Percentiles rank a stretch among this genome's conserved stretches.
Conservation (phyloP, 106 monocot genomes). For the Apostasia ramifera region DNA sequence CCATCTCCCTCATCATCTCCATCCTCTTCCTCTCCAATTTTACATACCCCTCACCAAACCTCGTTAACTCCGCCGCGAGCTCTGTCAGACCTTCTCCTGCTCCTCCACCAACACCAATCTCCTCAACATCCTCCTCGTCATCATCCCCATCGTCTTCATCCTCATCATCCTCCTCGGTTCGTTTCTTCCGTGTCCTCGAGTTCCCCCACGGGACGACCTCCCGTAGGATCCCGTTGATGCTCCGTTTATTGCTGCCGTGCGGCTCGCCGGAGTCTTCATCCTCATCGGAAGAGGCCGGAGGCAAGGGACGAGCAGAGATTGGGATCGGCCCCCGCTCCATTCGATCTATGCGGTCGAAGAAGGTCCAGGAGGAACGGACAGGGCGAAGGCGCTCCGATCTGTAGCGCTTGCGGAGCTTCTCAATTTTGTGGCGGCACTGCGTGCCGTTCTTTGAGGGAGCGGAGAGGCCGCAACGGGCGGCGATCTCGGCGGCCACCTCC, state of each 20-base stretch:
- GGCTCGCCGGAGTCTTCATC: constrained; percentile 11
- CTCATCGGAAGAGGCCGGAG: background rate
- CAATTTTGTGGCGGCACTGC: constrained; percentile 78
- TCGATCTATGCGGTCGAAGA: constrained; percentile 48
- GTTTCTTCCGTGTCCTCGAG: constrained; percentile 7
- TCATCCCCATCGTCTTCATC: constrained; percentile 14
- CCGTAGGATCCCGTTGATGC: constrained; percentile 29
- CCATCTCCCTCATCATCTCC: constrained; percentile 66
- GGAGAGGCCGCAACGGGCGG: constrained; percentile 28
- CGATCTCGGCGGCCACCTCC: constrained; percentile 47
- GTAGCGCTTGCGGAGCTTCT: constrained; percentile 70
- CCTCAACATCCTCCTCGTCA: constrained; percentile 7
- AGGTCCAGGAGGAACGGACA: constrained; percentile 37
- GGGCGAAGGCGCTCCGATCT: constrained; percentile 35
- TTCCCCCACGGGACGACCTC: constrained; percentile 13
- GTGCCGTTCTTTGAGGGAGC: constrained; percentile 39
- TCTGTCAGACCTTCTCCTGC: constrained; percentile 1
- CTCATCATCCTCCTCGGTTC: background rate
- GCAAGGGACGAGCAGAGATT: constrained; percentile 13
- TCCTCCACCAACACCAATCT: background rate
- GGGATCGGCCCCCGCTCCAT: constrained; percentile 49
- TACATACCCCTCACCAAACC: constrained; percentile 41
- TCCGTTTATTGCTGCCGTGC: constrained; percentile 12
- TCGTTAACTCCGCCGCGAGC: constrained; percentile 36
- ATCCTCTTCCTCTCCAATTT: constrained; percentile 73